Evolutionary conservation across 768 basidiomycete genomes (phyloP), one percentile per base, ranked within the genome.

Genomic region (Pleurotus tuber-regium): DNA sequence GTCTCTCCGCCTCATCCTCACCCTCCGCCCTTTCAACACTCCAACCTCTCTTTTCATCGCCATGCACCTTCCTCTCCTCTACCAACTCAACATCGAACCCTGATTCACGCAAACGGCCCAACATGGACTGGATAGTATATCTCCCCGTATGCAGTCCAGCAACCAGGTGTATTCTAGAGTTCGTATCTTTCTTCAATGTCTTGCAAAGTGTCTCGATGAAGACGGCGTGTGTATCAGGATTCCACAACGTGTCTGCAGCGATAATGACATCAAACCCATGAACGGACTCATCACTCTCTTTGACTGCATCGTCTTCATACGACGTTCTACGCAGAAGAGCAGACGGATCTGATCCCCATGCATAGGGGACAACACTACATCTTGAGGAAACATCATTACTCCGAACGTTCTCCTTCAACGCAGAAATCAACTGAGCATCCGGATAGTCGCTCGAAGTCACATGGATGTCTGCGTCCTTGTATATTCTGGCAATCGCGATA

Each of bases 191-290:
- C 43, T 66, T 70, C 28, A 89, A 71, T 14, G 78, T 78, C 54
- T 57, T 51, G 38, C 66, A 66, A 12, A 91, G 67, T 3, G 84
- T 76, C 4, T 73, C 62, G 30, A 87, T 65, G 48, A 89, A 82
- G 8, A 74, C 56, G 0, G 43, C 55, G 57, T 90, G 88, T 2
- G 76, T 56, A 19, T 82, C 80, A 3, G 84, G 65, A 60, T 89
- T 87, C 89, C 88, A 91, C 1, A 92, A 67, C 25, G 87, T 89
- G 60, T 91, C 89, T 10, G 88, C 84, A 0, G 87, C 86, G 19
- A 89, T 54, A 26, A 91, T 68, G 33, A 87, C 53, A 59, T 91
- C 87, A 62, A 87, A 86, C 12, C 70, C 44, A n/a, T n/a, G n/a
- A n/a, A n/a, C n/a, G n/a, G n/a, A n/a, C n/a, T n/a, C n/a, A n/a